Base-by-base conservation (phyloP, 73 alveolate genomes). In the Halteria grandinella region DNA sequence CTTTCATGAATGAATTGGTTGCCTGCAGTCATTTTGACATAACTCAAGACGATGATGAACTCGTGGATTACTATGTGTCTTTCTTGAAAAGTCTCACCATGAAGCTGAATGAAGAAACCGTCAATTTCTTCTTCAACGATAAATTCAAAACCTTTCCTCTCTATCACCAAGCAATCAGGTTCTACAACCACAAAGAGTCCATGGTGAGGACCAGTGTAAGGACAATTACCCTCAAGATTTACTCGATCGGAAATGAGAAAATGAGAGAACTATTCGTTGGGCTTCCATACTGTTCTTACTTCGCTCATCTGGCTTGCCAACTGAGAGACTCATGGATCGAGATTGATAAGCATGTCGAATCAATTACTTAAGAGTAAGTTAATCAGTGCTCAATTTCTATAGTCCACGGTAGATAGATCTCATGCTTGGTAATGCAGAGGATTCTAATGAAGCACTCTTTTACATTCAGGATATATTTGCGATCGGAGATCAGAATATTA, bases 131-230 rank as follows among this genome's bases (percentile, higher is more conserved):
- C 75, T 92, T 76, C 84, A 86, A 90, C 54, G 96, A 87, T 63
- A 89, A 83, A 57, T 72, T 87, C 59, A 91, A 89, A 64, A 85
- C 94, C 34, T 95, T 95, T 58, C 99, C 99, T 27, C 90, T 95
- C 23, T 90, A 86, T 28, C 93, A 88, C 20, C 85, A 82, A 55
- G 93, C 96, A 48, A 72, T 92, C 36, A 88, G 87, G 27, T 86
- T 90, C 48, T 95, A 92, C 73, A 88, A 91, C 75, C 97, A 93
- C 79, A 59, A 85, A 79, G 97, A 87, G 81, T 77, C 95, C 20
- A 93, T 95, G 97, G 94, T 95, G 20, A 71, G 98, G 23, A 92
- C 97, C 24, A 91, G 95, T 0, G 98, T 93, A 32, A 89, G 98
- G 55, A 95, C 93, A 27, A 87, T 94, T 50, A 88, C 95, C 5